phyloP scores from a whole-genome alignment of 805 yeast species.

The Yamadazyma phyllophila region DNA sequence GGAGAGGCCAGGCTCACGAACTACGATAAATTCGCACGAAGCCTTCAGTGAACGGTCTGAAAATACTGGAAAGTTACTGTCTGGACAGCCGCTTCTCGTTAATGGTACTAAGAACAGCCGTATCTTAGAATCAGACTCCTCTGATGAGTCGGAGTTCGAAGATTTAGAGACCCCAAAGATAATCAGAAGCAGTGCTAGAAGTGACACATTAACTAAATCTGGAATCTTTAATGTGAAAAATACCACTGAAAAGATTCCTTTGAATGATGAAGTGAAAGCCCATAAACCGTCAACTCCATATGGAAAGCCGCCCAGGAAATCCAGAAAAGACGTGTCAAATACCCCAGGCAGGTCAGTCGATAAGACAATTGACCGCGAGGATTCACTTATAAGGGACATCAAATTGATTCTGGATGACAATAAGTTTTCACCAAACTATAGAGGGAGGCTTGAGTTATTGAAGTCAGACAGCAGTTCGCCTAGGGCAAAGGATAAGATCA shows the following conservation, averaged over 20 bases:
- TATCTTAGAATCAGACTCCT: neutral
- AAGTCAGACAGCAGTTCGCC: constrained; percentile 1
- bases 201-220: neutral
- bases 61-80: too few species aligned
- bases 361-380: constrained; percentile 12
- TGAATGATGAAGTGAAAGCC: neutral
- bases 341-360: too few species aligned
- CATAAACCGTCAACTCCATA: constrained; percentile 4
- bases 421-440: constrained; percentile 19
- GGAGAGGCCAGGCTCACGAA: neutral
- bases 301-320: neutral
- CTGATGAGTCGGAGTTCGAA: constrained; percentile 7
- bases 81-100: neutral
- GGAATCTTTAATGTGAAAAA: constrained; percentile 6
- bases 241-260: constrained; percentile 9
- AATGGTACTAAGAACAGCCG: neutral
- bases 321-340: too few species aligned
- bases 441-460: neutral
- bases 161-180: constrained; percentile 25
- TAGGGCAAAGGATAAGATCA: neutral
- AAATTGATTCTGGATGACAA: constrained; percentile 25
- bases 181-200: constrained; percentile 5
- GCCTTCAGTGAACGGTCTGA: too few species aligned
- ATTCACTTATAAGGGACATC: constrained; percentile 14
- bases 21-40: neutral